phyloP scores from a whole-genome alignment of 2,329 filamentous ascomycete species.

The Aspergillus costaricaensis region DNA sequence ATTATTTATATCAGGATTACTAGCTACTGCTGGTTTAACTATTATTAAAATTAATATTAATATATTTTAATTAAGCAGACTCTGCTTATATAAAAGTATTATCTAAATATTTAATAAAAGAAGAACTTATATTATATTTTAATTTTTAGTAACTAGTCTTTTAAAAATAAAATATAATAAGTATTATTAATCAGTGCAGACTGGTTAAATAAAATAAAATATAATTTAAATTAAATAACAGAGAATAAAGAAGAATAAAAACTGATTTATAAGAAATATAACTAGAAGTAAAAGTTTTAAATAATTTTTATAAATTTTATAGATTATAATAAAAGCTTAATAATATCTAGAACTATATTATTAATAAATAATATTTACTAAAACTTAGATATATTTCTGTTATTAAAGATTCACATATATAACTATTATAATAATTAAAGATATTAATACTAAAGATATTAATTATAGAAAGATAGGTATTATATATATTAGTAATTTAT shows the following conservation, averaged over 20 bases:
- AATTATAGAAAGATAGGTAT: background rate
- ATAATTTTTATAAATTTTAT: too few species aligned
- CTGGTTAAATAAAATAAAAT: background rate
- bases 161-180: background rate
- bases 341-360: too few species aligned
- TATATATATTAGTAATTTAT: background rate
- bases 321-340: too few species aligned
- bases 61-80: too few species aligned
- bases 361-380: background rate
- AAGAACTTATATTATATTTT: background rate
- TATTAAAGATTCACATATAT: background rate
- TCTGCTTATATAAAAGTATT: background rate
- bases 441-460: background rate
- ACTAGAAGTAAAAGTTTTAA: too few species aligned
- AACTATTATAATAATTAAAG: background rate
- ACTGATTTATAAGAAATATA: too few species aligned
- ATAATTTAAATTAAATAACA: background rate
- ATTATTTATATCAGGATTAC: too few species aligned
- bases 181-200: background rate
- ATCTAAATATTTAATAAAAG: too few species aligned
- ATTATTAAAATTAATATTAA: too few species aligned
- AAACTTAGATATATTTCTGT: background rate
- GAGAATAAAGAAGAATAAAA: background rate
- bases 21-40: too few species aligned
- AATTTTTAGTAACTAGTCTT: background rate